Evolutionary conservation across 2,329 filamentous ascomycete genomes (phyloP), one percentile per base, ranked within the genome.

Genomic region (Myotisia sp.): DNA sequence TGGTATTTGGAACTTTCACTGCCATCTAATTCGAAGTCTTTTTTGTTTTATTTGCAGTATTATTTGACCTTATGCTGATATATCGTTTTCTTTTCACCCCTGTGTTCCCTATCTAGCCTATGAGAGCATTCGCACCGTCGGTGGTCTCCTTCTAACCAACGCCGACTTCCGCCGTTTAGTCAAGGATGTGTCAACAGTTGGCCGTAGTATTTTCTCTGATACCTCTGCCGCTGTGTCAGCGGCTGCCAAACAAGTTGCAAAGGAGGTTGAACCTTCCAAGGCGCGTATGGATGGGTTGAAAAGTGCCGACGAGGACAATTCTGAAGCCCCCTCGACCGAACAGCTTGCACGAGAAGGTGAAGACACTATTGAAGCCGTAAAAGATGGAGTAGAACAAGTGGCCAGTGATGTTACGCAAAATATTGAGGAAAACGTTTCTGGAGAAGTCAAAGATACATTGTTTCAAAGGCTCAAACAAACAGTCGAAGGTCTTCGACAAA

Each of bases 141-240:
- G 80, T 19, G 80, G 78, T 3, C 64, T 95, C n/a, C 69, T 94
- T 1, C 63, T 95, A 27, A 84, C 82, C 9, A 95, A 95, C 52
- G 76, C 79, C 0, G 85, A 94, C 48, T 94, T 95, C 54, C 76
- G 86, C 24, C 66, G 86, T 5, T 85, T 95, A 47, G 63, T 94
- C 28, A 73, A 77, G 7, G 87, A 95, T 48, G 59, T 93, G 26
- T 75, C 76, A 29, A 76, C 76, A 0, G 71, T 94, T 29, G 80
- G 78, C 8, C 75, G 80, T 26, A 79, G 93, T 51, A 77, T 95
- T 1, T 85, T 94, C 52, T 76, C 75, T 33, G 86, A 94, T 47
- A 85, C 85, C 2, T 83, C 85, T 0, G 77, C 83, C 41, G 78
- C 80, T 0, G 54, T 93, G 4, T 82, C 85, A 0, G 68, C 76